Evolutionary conservation across 495 filamentous ascomycete species (phyloP), one percentile per base, ranked within the genome.

Genomic region (Neurospora sp.): DNA sequence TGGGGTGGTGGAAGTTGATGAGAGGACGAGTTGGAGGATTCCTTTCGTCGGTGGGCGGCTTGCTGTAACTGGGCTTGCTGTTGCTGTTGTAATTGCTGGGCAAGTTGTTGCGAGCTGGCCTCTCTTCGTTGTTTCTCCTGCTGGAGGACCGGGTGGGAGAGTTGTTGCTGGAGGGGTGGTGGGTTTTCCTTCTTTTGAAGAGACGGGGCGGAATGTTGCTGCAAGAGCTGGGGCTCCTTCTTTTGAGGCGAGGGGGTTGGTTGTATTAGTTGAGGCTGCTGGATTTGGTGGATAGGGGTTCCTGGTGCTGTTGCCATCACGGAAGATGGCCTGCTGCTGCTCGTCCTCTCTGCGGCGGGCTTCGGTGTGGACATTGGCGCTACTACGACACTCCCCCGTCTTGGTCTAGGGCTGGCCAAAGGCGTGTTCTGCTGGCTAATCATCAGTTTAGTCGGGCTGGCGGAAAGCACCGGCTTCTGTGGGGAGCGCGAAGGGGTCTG

Each of bases 401-500:
- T 88, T 35, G 91, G 88, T 44, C 89, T 86, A 77, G 93, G 92
- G 76, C 89, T 92, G 79, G 92, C 91, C 8, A 96, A 85, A 78
- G 97, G 92, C 12, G 94, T 93, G 79, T 97, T 97, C 71, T 89
- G 93, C 75, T 93, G 89, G 39, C 92, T 92, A 6, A 96, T 81
- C 39, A 95, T 85, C 11, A 97, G 86, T 75, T 92, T 93, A 8
- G 81, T 76, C 3, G 80, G 89, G 72, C 80, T 83, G 71, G 75
- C 71, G 74, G 42, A 76, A 71, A 54, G 48, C 41, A 35, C 27
- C 54, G 54, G 54, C 54, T 66, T 66, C 27, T 66, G 54, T 14
- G 54, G 54, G 27, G 54, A 18, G 6, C 54, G 54, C 5, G 54
- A 66, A 16, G 54, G 54, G 14, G 54, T 66, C 54, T 66, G 54